phyloP scores from a whole-genome alignment of 345 rosid genomes.

The Syzygium aqueum region DNA sequence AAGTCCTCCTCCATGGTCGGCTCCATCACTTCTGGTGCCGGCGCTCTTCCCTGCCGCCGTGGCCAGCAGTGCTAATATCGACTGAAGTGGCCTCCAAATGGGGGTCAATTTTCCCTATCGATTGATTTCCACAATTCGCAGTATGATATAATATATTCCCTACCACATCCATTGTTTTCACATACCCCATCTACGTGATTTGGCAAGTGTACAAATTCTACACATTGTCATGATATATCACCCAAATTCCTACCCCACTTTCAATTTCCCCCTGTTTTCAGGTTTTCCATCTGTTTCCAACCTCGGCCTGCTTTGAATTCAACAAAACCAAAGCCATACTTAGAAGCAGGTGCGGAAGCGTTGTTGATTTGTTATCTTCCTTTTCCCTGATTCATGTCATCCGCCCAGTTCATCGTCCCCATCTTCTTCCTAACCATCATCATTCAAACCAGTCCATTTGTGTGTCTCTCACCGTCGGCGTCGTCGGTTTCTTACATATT shows the following conservation, averaged over 20 bases:
- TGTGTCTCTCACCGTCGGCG: background rate
- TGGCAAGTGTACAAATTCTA: conserved; percentile 12
- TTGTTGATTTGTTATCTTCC: conserved; percentile 1
- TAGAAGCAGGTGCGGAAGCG: conserved; percentile 16
- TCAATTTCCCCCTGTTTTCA: background rate
- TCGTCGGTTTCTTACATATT: background rate
- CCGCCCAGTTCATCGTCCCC: background rate
- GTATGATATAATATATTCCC: background rate
- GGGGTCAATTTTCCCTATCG: background rate
- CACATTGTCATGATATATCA: conserved; percentile 5
- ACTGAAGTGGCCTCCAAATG: background rate
- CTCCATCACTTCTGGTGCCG: conserved; percentile 6
- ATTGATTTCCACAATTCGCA: background rate
- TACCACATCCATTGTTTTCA: background rate
- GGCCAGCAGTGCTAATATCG: conserved; percentile 7
- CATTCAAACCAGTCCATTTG: background rate
- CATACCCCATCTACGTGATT: background rate
- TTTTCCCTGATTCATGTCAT: background rate
- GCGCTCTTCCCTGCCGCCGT: conserved; percentile 11
- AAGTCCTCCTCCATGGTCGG: conserved; percentile 17
- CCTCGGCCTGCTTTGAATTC: conserved; percentile 15
- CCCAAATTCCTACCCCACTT: background rate
- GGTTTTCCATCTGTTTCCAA: conserved; percentile 5
- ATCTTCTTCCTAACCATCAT: background rate
- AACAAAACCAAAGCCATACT: background rate